Evolutionary conservation across 768 basidiomycete species (phyloP), one percentile per base, ranked within the genome.

Genomic region (Amanita polypyramis): DNA sequence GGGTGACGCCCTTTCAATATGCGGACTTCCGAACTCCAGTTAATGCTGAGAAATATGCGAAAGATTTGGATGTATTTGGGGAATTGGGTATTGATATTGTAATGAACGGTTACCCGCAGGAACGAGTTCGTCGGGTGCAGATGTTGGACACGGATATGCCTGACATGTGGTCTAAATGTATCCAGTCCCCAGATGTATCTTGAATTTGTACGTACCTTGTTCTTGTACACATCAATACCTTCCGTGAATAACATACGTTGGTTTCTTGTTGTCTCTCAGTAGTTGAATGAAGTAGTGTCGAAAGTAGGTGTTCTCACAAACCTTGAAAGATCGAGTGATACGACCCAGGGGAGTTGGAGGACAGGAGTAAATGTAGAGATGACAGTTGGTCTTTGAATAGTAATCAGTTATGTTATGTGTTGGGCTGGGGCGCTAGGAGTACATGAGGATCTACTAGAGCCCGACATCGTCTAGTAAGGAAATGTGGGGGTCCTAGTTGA

Each of bases 81-180:
- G 36, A 19, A n/a, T 2, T 38, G 37, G 45, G 45, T 29, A 35
- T 47, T 27, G 20, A 36, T 8, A 17, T 46, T 3, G 37, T 47
- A 4, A 29, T 47, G 1, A 47, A 47, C 27, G 36, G 25, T 19
- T 38, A 37, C 20, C 36, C 34, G 6, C 15, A 45, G n/a, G 19
- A 33, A 34, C 30, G 32, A 15, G 2, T 19, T 7, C 30, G 17
- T 45, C 15, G 11, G 12, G n/a, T 15, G n/a, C 44, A 19, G 8
- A 32, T 34, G 7, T n/a, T 35, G 14, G 45, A 27, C 12, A 11
- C 35, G 23, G 36, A 37, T 14, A 32, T 29, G 14, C 25, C 35
- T 38, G 45, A 47, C 8, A 47, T 37, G 21, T 47, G 45, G 45
- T 36, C 35, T 19, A 39, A 47, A 27, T 39, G 38, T 39, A 21